Evolutionary conservation across 768 basidiomycete species (phyloP), one percentile per base, ranked within the genome.

Genomic region (Infundibulicybe gibba): DNA sequence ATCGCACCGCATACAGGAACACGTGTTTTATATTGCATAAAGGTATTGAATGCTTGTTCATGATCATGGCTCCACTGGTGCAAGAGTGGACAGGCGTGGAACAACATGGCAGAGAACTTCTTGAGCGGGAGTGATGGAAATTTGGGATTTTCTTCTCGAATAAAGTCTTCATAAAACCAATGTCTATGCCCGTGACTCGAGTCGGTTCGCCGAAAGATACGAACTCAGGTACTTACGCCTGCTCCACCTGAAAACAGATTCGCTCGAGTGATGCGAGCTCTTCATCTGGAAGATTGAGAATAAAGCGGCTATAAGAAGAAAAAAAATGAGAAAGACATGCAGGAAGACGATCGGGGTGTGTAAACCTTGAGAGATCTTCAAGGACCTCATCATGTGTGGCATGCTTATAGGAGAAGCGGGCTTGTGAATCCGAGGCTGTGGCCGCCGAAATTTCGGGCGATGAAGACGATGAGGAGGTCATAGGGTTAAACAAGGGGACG

Each of bases 151-250:
- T 89, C 81, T 62, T 94, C 93, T 37, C 97, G 89, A 53, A 98
- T 84, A 57, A 97, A 98, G 65, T 99, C 97, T 73, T 98, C 97
- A 59, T 99, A 99, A 66, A 91, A 99, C 95, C 95, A 99, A 63
- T 97, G 95, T n/a, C 94, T 97, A 8, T 38, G 17, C 32, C 31
- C 31, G 35, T 15, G 41, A 42, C 50, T 53, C 54, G 54, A 40
- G 21, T 47, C 44, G 53, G 47, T 40, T 50, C 38, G 32, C 49
- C 48, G 31, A 42, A 19, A 15, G 37, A 51, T 41, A 42, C 33
- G 52, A 45, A 49, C 40, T 52, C 30, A 34, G 35, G 6, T 32
- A 76, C 93, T 59, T 63, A 98, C 92, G 95, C 97, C 77, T 98
- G 94, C 67, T 99, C 97, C 50, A 98, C 91, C 69, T 98, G 95